Evolutionary conservation across 2,329 filamentous ascomycete species (phyloP).

Genomic region (Colletotrichum liriopes): DNA sequence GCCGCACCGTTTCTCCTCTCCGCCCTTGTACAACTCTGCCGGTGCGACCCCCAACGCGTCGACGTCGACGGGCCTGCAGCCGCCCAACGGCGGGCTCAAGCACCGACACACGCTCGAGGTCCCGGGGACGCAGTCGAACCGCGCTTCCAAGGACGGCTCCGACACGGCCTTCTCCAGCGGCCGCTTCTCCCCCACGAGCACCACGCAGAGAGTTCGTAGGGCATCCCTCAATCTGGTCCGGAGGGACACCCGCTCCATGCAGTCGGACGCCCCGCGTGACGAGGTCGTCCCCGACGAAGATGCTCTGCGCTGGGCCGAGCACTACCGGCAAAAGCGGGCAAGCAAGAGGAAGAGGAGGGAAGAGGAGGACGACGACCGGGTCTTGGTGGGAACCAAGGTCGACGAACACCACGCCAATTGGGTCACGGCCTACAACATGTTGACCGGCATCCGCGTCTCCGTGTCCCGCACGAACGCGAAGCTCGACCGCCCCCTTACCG

Average conservation of each 20-base stretch:
- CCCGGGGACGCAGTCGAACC: slow-evolving; percentile 76
- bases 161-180: slow-evolving; percentile 80
- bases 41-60: slow-evolving; percentile 54
- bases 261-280: slow-evolving; percentile 87
- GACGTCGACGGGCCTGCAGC: slow-evolving; percentile 66
- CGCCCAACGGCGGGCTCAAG: slow-evolving; percentile 74
- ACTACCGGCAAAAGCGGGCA: slow-evolving; percentile 90
- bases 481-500: slow-evolving; percentile 89
- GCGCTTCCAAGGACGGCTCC: slow-evolving; percentile 80
- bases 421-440: slow-evolving; percentile 99
- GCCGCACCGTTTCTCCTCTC: slow-evolving; percentile 76
- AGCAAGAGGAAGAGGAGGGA: slow-evolving; percentile 88
- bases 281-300: slow-evolving; percentile 92
- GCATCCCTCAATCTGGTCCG: slow-evolving; percentile 88
- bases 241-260: slow-evolving; percentile 86
- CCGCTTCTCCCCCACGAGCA: slow-evolving; percentile 82
- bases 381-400: slow-evolving; percentile 96
- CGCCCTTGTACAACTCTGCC: slow-evolving; percentile 68
- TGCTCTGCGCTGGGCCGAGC: slow-evolving; percentile 91
- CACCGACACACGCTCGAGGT: slow-evolving; percentile 93
- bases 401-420: slow-evolving; percentile 98
- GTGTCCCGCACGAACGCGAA: slow-evolving; percentile 98
- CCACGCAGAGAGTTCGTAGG: slow-evolving; percentile 71
- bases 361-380: slow-evolving; percentile 92
- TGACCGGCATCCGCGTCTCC: slow-evolving; percentile 97